phyloP scores from a whole-genome alignment of 176 grass and related monocot species.

The Poa pratensis region DNA sequence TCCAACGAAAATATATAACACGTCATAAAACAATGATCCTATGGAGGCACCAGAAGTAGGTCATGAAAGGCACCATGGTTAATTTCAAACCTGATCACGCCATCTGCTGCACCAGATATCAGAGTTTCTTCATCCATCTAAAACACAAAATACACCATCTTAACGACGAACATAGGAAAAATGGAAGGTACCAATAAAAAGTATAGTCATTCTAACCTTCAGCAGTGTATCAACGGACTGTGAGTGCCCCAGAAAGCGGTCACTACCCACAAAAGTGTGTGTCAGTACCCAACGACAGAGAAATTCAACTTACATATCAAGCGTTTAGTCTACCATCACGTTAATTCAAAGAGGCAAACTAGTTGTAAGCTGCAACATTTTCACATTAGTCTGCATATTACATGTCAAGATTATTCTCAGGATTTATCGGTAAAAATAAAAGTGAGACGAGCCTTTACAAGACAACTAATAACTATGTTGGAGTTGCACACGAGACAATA shows the following conservation, averaged over 20 bases:
- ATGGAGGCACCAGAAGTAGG: background rate
- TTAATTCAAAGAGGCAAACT: constrained; percentile 21
- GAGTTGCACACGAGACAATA: background rate
- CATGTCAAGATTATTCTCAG: constrained; percentile 6
- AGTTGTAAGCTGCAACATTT: background rate
- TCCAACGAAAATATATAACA: constrained; percentile 3
- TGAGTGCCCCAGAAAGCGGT: constrained; percentile 89
- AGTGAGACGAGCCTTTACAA: background rate
- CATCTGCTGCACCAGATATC: constrained; percentile 86
- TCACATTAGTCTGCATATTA: background rate
- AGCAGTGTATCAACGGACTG: constrained; percentile 88
- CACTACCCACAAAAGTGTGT: constrained; percentile 57
- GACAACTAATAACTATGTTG: background rate
- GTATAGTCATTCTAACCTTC: constrained; percentile 60
- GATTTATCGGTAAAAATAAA: background rate
- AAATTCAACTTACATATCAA: background rate
- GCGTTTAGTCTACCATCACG: background rate
- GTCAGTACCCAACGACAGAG: constrained; percentile 27
- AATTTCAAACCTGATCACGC: constrained; percentile 81
- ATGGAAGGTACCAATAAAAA: background rate
- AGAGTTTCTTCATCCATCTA: constrained; percentile 93
- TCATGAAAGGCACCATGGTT: constrained; percentile 10
- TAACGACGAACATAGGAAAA: constrained; percentile 6
- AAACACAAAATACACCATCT: constrained; percentile 35
- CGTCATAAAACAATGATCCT: constrained; percentile 9